phyloP scores from a whole-genome alignment of 2,329 filamentous ascomycete species.

The Neofusicoccum cordaticola region DNA sequence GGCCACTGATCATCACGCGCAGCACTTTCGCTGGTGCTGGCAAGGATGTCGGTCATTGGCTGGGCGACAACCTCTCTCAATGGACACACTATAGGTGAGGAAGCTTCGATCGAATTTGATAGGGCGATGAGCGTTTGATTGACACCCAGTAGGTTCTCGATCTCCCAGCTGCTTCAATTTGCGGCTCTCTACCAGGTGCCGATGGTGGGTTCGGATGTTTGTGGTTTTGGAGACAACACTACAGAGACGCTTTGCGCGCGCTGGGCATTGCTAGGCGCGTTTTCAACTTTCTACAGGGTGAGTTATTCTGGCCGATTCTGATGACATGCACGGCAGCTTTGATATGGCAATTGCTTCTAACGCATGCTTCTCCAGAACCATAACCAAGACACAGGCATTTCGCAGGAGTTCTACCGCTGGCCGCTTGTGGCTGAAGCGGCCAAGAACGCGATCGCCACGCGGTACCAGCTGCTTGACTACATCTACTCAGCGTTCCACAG shows the following conservation, averaged over 20 bases:
- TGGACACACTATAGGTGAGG: slow-evolving; percentile 44
- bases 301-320: neutral
- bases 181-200: slow-evolving; percentile 48
- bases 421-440: slow-evolving; percentile 61
- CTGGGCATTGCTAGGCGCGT: slow-evolving; percentile 73
- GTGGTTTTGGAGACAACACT: slow-evolving; percentile 68
- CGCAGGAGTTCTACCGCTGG: slow-evolving; percentile 74
- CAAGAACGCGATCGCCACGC: slow-evolving; percentile 64
- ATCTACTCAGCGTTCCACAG: slow-evolving; percentile 69
- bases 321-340: too few species aligned
- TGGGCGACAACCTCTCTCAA: slow-evolving; percentile 53
- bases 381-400: slow-evolving; percentile 52
- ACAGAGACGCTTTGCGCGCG: slow-evolving; percentile 69
- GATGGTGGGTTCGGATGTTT: slow-evolving; percentile 62
- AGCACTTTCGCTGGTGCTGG: slow-evolving; percentile 74
- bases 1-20: slow-evolving; percentile 71
- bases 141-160: slow-evolving; percentile 27
- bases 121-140: neutral
- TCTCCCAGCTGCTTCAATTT: slow-evolving; percentile 45
- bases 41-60: slow-evolving; percentile 57
- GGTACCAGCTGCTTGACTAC: slow-evolving; percentile 78
- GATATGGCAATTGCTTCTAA: neutral
- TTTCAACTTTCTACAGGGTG: slow-evolving; percentile 68
- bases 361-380: slow-evolving; percentile 50
- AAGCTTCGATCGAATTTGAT: neutral